Evolutionary conservation across 192 early-diverging fungal genomes (phyloP).

Genomic region (Allomyces javanicus): DNA sequence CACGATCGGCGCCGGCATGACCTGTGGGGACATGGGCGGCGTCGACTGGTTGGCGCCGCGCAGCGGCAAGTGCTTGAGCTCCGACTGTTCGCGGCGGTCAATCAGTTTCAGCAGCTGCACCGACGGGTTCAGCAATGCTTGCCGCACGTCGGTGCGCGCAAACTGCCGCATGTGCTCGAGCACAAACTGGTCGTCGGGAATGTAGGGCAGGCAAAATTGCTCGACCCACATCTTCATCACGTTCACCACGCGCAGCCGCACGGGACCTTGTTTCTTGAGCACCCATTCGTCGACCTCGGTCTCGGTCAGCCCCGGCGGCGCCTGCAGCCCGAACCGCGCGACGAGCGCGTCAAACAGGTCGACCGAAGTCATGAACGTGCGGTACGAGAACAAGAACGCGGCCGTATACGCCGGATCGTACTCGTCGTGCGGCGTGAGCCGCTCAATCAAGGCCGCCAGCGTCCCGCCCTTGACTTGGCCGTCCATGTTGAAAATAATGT

Average conservation of each 20-base stretch:
- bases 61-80: slow-evolving; percentile 6
- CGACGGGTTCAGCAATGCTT: slow-evolving; percentile 42
- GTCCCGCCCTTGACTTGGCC: slow-evolving; percentile 53
- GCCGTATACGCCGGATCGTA: slow-evolving; percentile 8
- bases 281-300: slow-evolving; percentile 56
- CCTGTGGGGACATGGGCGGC: slow-evolving; percentile 15
- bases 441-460: slow-evolving; percentile 45
- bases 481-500: slow-evolving; percentile 41
- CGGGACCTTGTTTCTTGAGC: slow-evolving; percentile 67
- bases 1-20: slow-evolving; percentile 56
- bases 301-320: slow-evolving; percentile 38
- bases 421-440: slow-evolving; percentile 46
- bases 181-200: slow-evolving; percentile 38
- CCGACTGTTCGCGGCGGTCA: slow-evolving; percentile 36
- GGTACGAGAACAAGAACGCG: slow-evolving; percentile 86
- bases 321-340: slow-evolving; percentile 53
- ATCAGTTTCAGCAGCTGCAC: slow-evolving; percentile 57
- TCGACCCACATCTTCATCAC: slow-evolving; percentile 91
- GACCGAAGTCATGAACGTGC: slow-evolving; percentile 64
- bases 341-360: slow-evolving; percentile 59
- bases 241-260: slow-evolving; percentile 90
- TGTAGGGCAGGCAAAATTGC: slow-evolving; percentile 60
- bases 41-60: slow-evolving; percentile 31
- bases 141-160: slow-evolving; percentile 49
- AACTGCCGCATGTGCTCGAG: slow-evolving; percentile 56